Evolutionary conservation across 2,329 filamentous ascomycete species (phyloP), one percentile per base, ranked within the genome.

Genomic region (Pseudocercospora macadamiae): DNA sequence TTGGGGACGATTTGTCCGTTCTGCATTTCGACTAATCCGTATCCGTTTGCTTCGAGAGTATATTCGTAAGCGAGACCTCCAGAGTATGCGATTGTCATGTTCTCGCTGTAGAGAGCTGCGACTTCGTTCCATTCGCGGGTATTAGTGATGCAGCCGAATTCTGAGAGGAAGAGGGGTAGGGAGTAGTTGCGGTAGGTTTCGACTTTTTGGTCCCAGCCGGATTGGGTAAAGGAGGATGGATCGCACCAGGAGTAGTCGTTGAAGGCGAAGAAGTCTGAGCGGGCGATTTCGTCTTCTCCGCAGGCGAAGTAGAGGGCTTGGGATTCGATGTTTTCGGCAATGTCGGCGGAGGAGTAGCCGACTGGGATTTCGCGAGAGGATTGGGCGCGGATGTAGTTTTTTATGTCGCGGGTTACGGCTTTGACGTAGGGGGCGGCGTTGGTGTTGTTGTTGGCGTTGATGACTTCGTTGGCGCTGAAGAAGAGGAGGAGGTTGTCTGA

Each of bases 61-160:
- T 96, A 97, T 77, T 97, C 93, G 79, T 97, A 97, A 74, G 96
- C 89, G 32, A 97, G 84, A 76, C 93, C 93, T 70, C 93, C 93
- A 26, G 93, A 97, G 84, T 96, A 97, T 68, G 96, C 92, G 23
- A 75, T 68, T 4, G 89, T 91, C 93, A 97, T 97, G 61, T 96
- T 76, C 14, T 76, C 77, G 75, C 80, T 85, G 88, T 97, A 97
- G 55, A 97, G 82, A 37, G 92, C 83, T 47, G 76, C 77, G 54
- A 97, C 78, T 79, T 97, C 93, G 60, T 86, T 82, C 72, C 96
- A 97, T 71, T 88, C 80, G 68, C 93, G 92, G 57, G 80, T 85
- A 81, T 90, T 92, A 73, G 84, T 88, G 77, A 85, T 88, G 82
- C 93, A 97, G 64, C 93, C 93, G 72, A 89, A 97, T 76, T 97